Evolutionary conservation across 2,329 filamentous ascomycete genomes (phyloP).

Genomic region (Fusarium sp.): DNA sequence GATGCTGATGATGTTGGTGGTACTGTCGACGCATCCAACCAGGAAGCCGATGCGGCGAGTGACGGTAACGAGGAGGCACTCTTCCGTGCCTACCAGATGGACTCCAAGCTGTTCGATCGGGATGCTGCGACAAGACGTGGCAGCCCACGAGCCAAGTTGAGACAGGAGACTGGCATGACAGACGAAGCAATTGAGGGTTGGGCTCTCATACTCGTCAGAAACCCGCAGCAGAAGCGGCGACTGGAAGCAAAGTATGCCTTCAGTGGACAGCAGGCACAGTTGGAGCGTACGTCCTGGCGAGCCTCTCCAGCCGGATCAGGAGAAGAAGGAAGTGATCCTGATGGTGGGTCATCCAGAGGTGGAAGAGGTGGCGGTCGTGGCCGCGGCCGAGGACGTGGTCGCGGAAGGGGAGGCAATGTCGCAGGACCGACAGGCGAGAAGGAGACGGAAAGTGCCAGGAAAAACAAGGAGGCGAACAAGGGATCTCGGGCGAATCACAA

Average conservation of each 20-base stretch:
- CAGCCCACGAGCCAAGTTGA: constrained; percentile 70
- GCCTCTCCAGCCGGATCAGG: constrained; percentile 64
- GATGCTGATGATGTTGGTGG: constrained; percentile 93
- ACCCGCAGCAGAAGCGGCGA: constrained; percentile 73
- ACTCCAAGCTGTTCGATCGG: constrained; percentile 74
- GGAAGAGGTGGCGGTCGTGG: constrained; percentile 60
- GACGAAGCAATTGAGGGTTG: constrained; percentile 96
- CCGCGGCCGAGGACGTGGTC: constrained; percentile 61
- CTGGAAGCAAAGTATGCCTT: constrained; percentile 79
- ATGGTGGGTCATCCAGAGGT: constrained; percentile 58
- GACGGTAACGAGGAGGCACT: constrained; percentile 75
- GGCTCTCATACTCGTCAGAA: constrained; percentile 84
- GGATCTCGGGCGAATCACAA: constrained; percentile 87
- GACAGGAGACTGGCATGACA: constrained; percentile 84
- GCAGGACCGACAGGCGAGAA: constrained; percentile 74
- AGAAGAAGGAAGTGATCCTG: constrained; percentile 65
- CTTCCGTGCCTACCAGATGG: constrained; percentile 76
- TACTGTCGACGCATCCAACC: constrained; percentile 77
- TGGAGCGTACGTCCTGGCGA: constrained; percentile 75
- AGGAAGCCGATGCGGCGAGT: constrained; percentile 59
- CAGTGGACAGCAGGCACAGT: constrained; percentile 70
- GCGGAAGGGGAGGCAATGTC: constrained; percentile 68
- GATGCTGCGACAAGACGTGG: constrained; percentile 76
- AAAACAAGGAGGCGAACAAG: constrained; percentile 85
- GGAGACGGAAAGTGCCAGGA: constrained; percentile 75